Base-by-base conservation (phyloP, 108 stramenopile species). In the Fragilaria radians region DNA sequence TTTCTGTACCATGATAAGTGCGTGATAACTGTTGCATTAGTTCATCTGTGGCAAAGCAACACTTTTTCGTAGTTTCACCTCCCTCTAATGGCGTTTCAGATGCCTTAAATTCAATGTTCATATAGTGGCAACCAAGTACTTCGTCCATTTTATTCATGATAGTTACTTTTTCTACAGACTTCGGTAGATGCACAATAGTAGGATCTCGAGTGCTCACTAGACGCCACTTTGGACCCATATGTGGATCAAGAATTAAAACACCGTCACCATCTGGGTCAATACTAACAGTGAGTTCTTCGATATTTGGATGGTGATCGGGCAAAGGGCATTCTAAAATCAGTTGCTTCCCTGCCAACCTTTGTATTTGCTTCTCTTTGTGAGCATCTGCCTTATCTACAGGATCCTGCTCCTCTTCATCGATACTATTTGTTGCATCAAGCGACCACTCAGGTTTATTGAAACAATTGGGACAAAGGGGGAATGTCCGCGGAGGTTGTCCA, bases 201-300 rank as follows among this genome's bases (percentile, higher is more conserved):
- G 83, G 82, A 34, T 71, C 71, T 32, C 74, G 66, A 27, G 85
- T 86, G 25, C 70, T 45, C 24, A 89, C 86, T 7, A 93, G 52
- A 14, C 87, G 66, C 92, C 92, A 93, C 50, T 89, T 89, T 0
- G 88, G 83, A 5, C 88, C 84, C 59, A 87, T 63, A 32, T 83
- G 88, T 4, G 86, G 81, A 54, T 94, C 92, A 23, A 94, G 30
- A 48, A 88, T 85, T 24, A 94, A 78, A 31, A 89, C 86, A 19
- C 92, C 92, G 64, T 88, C 77, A 62, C 78, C 74, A 52, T 94
- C 92, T 23, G 88, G 88, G 73, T 94, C 92, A 5, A 81, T 82
- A 49, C 74, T 74, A 5, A 94, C 85, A 18, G 81, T 85, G 59
- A 86, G 64, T 50, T 94, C 92, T 32, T 81, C 76, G 54, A 94